Conservation (phyloP, 2,329 filamentous ascomycete genomes). For the Tolypocladium nubicola region DNA sequence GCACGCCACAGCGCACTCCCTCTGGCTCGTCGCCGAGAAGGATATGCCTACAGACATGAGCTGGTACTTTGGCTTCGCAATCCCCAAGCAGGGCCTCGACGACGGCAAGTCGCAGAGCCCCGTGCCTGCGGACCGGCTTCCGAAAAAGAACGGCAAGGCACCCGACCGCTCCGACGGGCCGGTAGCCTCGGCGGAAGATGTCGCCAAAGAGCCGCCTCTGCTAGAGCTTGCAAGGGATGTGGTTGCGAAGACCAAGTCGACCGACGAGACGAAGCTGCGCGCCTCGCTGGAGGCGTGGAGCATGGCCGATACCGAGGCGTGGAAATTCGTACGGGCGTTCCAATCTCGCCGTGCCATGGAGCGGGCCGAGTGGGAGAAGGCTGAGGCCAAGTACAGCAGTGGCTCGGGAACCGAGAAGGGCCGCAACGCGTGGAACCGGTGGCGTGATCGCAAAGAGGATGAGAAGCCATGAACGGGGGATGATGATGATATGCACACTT, state of each 20-base stretch:
- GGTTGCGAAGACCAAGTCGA: slow-evolving; percentile 34
- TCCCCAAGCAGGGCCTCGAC: slow-evolving; percentile 49
- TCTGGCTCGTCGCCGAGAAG: slow-evolving; percentile 73
- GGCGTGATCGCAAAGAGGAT: slow-evolving; percentile 18
- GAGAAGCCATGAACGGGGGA: background rate
- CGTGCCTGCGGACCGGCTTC: slow-evolving; percentile 12
- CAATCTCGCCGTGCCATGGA: slow-evolving; percentile 53
- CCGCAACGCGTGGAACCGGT: slow-evolving; percentile 23
- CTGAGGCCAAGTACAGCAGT: slow-evolving; percentile 54
- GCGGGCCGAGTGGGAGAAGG: slow-evolving; percentile 57
- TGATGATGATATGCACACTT: background rate
- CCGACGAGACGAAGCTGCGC: slow-evolving; percentile 34
- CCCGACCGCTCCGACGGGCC: slow-evolving; percentile 34
- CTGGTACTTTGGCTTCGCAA: slow-evolving; percentile 80
- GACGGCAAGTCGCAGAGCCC: slow-evolving; percentile 18
- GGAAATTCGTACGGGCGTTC: slow-evolving; percentile 63
- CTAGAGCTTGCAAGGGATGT: slow-evolving; percentile 38
- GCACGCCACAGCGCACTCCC: slow-evolving; percentile 48
- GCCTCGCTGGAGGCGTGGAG: slow-evolving; percentile 55
- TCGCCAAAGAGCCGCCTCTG: slow-evolving; percentile 43
- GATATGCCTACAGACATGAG: slow-evolving; percentile 61
- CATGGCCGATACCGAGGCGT: slow-evolving; percentile 65
- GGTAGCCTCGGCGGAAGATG: slow-evolving; percentile 39
- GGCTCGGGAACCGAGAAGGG: slow-evolving; percentile 45
- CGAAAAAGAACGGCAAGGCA: slow-evolving; percentile 6